Percentiles rank a stretch among this genome's conserved stretches.
Evolutionary conservation across 495 filamentous ascomycete genomes (phyloP).

Genomic region (Neohortaea acidophila): DNA sequence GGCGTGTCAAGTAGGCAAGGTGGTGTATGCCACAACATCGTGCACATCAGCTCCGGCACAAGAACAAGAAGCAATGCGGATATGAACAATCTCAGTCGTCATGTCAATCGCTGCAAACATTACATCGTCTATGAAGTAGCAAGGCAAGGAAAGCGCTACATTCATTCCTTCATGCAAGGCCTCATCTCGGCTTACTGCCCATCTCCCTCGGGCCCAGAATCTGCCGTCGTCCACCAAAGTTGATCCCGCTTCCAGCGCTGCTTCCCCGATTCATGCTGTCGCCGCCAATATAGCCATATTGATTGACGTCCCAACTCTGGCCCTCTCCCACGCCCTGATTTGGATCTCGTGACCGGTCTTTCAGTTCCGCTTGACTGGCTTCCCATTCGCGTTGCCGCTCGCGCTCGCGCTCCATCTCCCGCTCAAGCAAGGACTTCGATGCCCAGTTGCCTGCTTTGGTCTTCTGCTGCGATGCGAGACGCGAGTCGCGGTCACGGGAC

Average conservation of each 20-base stretch:
- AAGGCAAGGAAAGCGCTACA: too few species aligned
- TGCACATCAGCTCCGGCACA: too few species aligned
- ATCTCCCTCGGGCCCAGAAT: conserved; percentile 16
- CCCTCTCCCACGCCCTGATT: conserved; percentile 35
- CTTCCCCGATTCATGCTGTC: conserved; percentile 44
- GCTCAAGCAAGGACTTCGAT: conserved; percentile 68
- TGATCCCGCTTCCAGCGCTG: conserved; percentile 12
- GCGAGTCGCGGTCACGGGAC: conserved; percentile 53
- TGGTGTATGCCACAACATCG: too few species aligned
- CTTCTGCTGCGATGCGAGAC: conserved; percentile 45
- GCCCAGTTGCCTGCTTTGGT: conserved; percentile 64
- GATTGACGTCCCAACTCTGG: conserved; percentile 65
- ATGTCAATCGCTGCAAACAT: too few species aligned
- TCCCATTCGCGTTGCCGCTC: conserved; percentile 93
- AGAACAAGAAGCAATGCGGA: too few species aligned
- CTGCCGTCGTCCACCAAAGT: conserved; percentile 17
- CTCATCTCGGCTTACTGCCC: conserved; percentile 3
- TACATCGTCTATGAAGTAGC: too few species aligned
- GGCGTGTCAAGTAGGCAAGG: too few species aligned
- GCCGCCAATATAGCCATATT: conserved; percentile 76
- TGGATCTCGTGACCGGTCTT: conserved; percentile 33
- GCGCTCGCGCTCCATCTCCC: conserved; percentile 91
- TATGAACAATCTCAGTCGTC: too few species aligned
- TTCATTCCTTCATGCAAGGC: too few species aligned
- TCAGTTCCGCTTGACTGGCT: conserved; percentile 55